Evolutionary conservation across 1,139 yeast species (phyloP), one percentile per base, ranked within the genome.

Genomic region (Diutina ranongensis): DNA sequence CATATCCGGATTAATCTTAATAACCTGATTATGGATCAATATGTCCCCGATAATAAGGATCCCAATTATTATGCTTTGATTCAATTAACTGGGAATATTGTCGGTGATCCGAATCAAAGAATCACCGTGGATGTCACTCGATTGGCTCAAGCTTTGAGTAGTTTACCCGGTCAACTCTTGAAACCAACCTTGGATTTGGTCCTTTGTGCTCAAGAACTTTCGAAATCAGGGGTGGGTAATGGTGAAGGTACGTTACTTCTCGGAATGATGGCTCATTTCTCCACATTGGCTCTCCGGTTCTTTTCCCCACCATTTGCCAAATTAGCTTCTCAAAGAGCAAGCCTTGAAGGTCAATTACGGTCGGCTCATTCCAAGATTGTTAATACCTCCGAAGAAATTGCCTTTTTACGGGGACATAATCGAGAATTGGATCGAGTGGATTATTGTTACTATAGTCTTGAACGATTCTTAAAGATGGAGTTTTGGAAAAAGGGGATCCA

Each of bases 301-400:
- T 77, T 88, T 54, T 85, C 95, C 12, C 97, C 97, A 8, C 94
- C 94, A 45, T 89, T 89, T 58, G 94, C 95, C 25, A 83, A 76
- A 57, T 69, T 86, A 47, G 87, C 94, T 1, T 73, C 87, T 46
- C 80, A 80, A 51, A 80, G 82, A 57, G 92, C 95, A 13, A 76
- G 79, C 45, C 67, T 87, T 46, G 97, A 89, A 62, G 95, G 96
- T 49, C 83, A 84, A 57, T 82, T 87, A 53, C 78, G 95, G 54
- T 76, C 83, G 21, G 74, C 84, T 32, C 97, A 89, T 61, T 78
- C 95, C 2, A 81, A 87, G 57, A 69, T 89, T 33, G 88, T 86
- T 35, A 69, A 79, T 45, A 83, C 82, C 57, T 78, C 76, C 54
- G 97, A 89, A 64, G 96, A 89, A 59, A 80, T 89, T 55, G 97